Evolutionary conservation across 1,139 yeast species (phyloP).

Genomic region (Entelexis paramagnoliae): DNA sequence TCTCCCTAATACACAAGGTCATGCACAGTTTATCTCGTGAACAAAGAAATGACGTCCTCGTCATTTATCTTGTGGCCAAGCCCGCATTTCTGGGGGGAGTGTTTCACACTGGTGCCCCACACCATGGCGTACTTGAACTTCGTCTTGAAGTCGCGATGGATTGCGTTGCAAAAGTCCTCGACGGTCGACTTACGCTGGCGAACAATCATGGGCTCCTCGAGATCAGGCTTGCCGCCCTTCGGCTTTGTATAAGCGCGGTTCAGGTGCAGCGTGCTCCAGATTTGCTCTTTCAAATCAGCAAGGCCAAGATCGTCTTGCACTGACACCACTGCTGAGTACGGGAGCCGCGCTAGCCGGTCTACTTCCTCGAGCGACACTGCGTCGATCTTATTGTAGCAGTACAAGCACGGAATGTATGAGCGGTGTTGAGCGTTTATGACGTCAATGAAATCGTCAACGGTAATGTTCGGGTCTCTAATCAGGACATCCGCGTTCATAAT

Average conservation of each 20-base stretch:
- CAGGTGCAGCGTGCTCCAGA: conserved; percentile 79
- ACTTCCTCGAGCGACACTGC: conserved; percentile 92
- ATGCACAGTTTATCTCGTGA: conserved; percentile 64
- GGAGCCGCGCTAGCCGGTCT: conserved; percentile 82
- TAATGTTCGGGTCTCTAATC: conserved; percentile 76
- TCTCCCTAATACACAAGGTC: too few relatives aligned
- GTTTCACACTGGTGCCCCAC: conserved; percentile 94
- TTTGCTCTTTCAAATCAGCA: conserved; percentile 78
- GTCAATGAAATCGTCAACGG: conserved; percentile 91
- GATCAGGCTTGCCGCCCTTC: conserved; percentile 71
- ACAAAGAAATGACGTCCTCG: conserved; percentile 88
- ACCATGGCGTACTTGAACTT: conserved; percentile 90
- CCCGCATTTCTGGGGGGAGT: conserved; percentile 95
- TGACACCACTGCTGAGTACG: conserved; percentile 86
- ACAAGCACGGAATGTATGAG: conserved; percentile 80
- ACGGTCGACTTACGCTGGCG: conserved; percentile 62
- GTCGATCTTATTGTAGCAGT: conserved; percentile 90
- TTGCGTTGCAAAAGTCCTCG: conserved; percentile 80
- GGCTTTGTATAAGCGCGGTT: conserved; percentile 78
- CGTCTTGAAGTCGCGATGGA: conserved; percentile 85
- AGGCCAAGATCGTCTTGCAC: conserved; percentile 82
- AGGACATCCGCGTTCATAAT: conserved; percentile 90
- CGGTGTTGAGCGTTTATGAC: conserved; percentile 79
- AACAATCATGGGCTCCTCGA: conserved; percentile 84
- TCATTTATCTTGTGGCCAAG: conserved; percentile 72